Conservation (phyloP, 805 yeast genomes). For the Wickerhamomyces tratensis region DNA sequence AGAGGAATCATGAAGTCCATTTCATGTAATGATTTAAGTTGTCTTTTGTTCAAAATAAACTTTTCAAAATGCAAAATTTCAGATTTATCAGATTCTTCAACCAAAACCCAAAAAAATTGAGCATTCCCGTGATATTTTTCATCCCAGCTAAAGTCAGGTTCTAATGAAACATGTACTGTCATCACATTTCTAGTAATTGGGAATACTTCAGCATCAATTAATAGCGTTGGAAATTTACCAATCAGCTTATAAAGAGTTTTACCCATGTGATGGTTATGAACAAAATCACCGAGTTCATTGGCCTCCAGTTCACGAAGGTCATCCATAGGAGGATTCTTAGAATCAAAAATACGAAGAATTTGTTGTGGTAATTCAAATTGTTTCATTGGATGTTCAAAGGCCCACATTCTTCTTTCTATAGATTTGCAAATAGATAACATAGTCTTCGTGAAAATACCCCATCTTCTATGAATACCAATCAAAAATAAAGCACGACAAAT, state of each 20-base stretch:
- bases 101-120: slow-evolving; percentile 86
- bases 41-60: slow-evolving; percentile 54
- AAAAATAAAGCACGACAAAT: slow-evolving; percentile 85
- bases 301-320: slow-evolving; percentile 62
- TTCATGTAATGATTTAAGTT: slow-evolving; percentile 47
- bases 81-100: slow-evolving; percentile 74
- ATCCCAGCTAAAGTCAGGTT: slow-evolving; percentile 84
- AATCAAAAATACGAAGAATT: slow-evolving; percentile 50
- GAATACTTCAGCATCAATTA: slow-evolving; percentile 71
- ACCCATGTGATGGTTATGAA: slow-evolving; percentile 77
- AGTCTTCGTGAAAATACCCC: slow-evolving; percentile 77
- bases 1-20: slow-evolving; percentile 91
- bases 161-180: slow-evolving; percentile 62
- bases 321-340: slow-evolving; percentile 61
- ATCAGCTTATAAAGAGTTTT: slow-evolving; percentile 45
- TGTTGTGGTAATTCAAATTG: slow-evolving; percentile 77
- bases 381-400: slow-evolving; percentile 78
- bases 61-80: slow-evolving; percentile 76
- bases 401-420: slow-evolving; percentile 79
- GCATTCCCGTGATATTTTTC: slow-evolving; percentile 69
- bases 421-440: slow-evolving; percentile 80
- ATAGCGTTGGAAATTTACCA: slow-evolving; percentile 65
- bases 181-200: slow-evolving; percentile 86
- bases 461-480: slow-evolving; percentile 78
- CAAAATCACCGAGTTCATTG: slow-evolving; percentile 79